Evolutionary conservation across 352 stramenopile genomes (phyloP).

Genomic region (Phytophthora pini): DNA sequence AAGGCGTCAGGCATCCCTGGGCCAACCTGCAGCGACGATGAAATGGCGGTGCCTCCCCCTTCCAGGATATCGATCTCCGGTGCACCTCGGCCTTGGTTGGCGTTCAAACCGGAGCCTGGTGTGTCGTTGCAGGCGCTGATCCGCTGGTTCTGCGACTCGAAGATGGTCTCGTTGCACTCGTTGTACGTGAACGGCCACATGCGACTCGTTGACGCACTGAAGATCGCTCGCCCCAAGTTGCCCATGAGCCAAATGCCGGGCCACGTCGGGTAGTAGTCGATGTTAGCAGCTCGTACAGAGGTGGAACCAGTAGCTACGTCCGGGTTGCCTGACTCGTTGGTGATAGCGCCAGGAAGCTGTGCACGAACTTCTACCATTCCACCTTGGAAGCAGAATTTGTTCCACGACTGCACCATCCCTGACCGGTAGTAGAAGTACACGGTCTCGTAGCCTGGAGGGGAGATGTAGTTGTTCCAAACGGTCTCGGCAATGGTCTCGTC

Average conservation of each 20-base stretch:
- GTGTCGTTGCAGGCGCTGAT: constrained; percentile 81
- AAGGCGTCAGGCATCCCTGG: constrained; percentile 54
- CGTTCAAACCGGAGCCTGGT: constrained; percentile 89
- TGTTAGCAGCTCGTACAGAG: constrained; percentile 17
- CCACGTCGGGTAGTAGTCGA: constrained; percentile 29
- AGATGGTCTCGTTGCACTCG: constrained; percentile 67
- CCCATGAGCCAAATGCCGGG: constrained; percentile 25
- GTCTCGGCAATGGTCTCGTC: constrained; percentile 38
- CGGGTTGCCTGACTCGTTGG: constrained; percentile 53
- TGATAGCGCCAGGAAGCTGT: constrained; percentile 47
- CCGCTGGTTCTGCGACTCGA: constrained; percentile 36
- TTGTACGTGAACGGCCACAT: constrained; percentile 95
- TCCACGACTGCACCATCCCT: constrained; percentile 73
- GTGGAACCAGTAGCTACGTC: constrained; percentile 12
- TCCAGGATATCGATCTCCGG: constrained; percentile 41
- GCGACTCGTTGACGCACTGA: constrained; percentile 38
- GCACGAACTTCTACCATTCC: constrained; percentile 89
- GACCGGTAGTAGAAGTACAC: constrained; percentile 35
- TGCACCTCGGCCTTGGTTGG: constrained; percentile 24
- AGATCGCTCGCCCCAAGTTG: constrained; percentile 23
- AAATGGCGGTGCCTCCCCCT: constrained; percentile 53
- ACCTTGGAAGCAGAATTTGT: constrained; percentile 59
- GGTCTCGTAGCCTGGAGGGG: constrained; percentile 28
- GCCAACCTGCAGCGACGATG: constrained; percentile 81
- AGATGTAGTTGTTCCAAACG: constrained; percentile 53